Percentiles rank a stretch among this genome's conserved stretches.
phyloP scores from a whole-genome alignment of 2,329 filamentous ascomycete genomes.

The Aspergillus fructus region DNA sequence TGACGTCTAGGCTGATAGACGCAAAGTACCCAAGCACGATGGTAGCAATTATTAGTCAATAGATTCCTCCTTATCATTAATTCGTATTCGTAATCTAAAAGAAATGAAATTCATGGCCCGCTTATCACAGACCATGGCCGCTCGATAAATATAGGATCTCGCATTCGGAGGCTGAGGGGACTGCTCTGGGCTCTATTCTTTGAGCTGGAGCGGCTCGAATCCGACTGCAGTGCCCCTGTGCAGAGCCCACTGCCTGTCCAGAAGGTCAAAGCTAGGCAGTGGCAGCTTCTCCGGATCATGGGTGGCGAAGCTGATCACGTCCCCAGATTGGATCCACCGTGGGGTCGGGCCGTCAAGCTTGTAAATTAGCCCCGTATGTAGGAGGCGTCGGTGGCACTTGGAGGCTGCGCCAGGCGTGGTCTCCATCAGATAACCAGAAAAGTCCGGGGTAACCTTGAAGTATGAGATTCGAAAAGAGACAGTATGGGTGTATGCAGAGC shows the following conservation, averaged over 20 bases:
- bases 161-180: background rate
- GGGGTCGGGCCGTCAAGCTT: background rate
- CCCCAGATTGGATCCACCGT: background rate
- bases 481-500: no score
- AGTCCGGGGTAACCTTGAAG: background rate
- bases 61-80: background rate
- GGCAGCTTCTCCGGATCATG: background rate
- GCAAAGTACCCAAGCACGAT: no score
- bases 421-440: background rate
- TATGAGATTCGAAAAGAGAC: no score
- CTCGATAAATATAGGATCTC: background rate
- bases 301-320: background rate
- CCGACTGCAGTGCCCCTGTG: background rate
- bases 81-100: background rate
- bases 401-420: background rate
- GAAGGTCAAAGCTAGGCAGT: background rate
- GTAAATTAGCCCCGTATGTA: background rate
- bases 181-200: background rate
- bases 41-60: no score
- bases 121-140: background rate
- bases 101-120: background rate
- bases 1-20: no score
- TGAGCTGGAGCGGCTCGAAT: slow-evolving; percentile 2
- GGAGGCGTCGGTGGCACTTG: background rate
- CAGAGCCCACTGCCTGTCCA: background rate